A percentile compares a stretch with the other conserved stretches of the same genome.
phyloP scores from a whole-genome alignment of 2,329 filamentous ascomycete species.

The Piedraia hortae region DNA sequence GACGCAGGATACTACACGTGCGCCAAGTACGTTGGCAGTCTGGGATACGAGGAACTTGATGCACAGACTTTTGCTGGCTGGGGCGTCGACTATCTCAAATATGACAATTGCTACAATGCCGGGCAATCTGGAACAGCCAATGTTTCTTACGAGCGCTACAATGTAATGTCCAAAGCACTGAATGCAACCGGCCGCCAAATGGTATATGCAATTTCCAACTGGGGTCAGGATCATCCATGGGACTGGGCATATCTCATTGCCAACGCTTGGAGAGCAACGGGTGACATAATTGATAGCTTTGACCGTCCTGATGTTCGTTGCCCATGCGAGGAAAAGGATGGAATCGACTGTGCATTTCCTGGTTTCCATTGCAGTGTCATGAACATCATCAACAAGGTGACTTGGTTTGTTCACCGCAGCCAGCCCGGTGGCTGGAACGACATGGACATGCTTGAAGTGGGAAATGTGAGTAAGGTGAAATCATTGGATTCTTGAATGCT shows the following conservation, averaged over 20 bases:
- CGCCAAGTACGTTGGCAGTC: conserved; percentile 16
- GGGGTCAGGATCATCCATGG: conserved; percentile 23
- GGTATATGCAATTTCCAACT: conserved; percentile 22
- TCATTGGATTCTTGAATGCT: background rate
- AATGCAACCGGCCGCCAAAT: conserved; percentile 20
- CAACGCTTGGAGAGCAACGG: conserved; percentile 20
- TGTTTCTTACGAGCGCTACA: conserved; percentile 21
- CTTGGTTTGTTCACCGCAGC: conserved; percentile 15
- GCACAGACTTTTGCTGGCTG: conserved; percentile 24
- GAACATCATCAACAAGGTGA: conserved; percentile 24
- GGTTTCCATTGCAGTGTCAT: conserved; percentile 23
- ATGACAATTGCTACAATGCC: conserved; percentile 14
- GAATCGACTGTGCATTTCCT: conserved; percentile 17
- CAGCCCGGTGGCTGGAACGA: conserved; percentile 22
- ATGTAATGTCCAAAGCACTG: conserved; percentile 21
- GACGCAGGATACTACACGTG: conserved; percentile 20
- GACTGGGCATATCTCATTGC: conserved; percentile 21
- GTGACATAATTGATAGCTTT: conserved; percentile 22
- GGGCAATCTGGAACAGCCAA: conserved; percentile 22
- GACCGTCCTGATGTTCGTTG: conserved; percentile 17
- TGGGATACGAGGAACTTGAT: conserved; percentile 25
- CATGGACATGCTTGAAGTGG: conserved; percentile 22
- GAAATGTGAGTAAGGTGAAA: conserved; percentile 10
- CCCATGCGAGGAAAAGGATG: conserved; percentile 15
- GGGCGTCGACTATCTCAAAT: conserved; percentile 25